phyloP scores from a whole-genome alignment of 163 green algal species.

The Scenedesmus sp. region DNA sequence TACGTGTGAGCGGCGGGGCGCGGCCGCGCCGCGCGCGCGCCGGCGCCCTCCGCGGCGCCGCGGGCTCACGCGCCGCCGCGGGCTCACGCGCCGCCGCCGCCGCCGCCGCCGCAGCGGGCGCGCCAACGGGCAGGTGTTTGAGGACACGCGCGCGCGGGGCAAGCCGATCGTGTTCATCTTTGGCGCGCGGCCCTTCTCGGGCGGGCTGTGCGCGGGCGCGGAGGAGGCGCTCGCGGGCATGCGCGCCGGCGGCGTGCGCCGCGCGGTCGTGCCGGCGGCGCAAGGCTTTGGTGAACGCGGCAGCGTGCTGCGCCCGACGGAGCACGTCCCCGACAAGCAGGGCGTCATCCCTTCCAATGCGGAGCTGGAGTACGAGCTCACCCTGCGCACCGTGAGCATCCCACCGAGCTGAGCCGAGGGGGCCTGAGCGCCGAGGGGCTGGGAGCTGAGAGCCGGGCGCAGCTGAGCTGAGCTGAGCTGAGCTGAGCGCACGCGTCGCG shows the following conservation, averaged over 20 bases:
- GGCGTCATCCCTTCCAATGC: slow-evolving; percentile 55
- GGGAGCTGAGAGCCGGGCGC: no score
- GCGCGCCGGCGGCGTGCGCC: slow-evolving; percentile 71
- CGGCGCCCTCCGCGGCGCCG: no score
- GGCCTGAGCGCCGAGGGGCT: no score
- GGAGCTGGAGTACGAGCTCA: slow-evolving; percentile 52
- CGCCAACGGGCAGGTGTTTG: slow-evolving; percentile 70
- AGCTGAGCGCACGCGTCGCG: no score
- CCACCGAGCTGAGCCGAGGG: no score
- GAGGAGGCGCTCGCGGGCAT: slow-evolving; percentile 81
- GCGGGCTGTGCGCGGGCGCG: slow-evolving; percentile 64
- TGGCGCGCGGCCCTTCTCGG: slow-evolving; percentile 74
- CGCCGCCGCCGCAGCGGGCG: slow-evolving; percentile 22
- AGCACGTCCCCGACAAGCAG: slow-evolving; percentile 80
- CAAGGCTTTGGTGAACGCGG: slow-evolving; percentile 80
- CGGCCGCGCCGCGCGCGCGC: no score
- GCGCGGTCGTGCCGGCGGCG: slow-evolving; percentile 67
- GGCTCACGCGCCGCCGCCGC: no score
- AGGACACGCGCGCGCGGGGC: slow-evolving; percentile 72
- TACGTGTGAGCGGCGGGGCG: slow-evolving; percentile 64
- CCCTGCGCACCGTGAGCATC: slow-evolving; percentile 36
- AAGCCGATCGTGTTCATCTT: slow-evolving; percentile 84
- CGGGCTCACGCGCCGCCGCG: no score
- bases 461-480: no score
- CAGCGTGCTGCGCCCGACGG: slow-evolving; percentile 68